Base-by-base conservation (phyloP, 805 yeast genomes). In the Saccharomyces mikatae region DNA sequence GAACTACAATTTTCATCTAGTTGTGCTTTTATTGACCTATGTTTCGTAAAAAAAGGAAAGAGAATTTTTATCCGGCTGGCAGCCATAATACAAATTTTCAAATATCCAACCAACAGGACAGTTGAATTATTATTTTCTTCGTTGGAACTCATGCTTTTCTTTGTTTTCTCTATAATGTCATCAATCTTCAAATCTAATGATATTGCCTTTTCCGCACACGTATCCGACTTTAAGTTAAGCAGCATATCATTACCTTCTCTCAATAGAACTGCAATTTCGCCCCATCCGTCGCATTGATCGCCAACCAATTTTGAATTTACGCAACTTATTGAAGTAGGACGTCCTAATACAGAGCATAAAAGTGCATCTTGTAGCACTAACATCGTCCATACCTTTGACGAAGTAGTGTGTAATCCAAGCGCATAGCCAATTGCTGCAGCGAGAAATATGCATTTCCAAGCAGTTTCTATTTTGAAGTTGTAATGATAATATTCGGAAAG, bases 391-490 rank as follows among this genome's bases (percentile, higher is more conserved):
- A 50, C 50, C 22, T 56, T 56, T 1, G 57, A 56, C 10, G 57
- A 28, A n/a, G 41, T 44, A 13, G 48, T 26, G 26, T 54, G 59
- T n/a, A 56, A 28, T 29, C 59, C 59, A 11, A 56, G 48, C 6
- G 59, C 57, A 46, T 56, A 56, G 2, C 54, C 55, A 3, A 56
- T 53, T 4, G 59, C 54, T 13, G 59, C 55, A 11, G 59, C 59
- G 1, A 52, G 52, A 48, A 50, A 54, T 6, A 48, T 56, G 14
- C 54, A 50, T 47, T 54, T 56, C 59, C 57, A 56, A 9, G 59
- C 59, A 6, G 55, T 41, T 47, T 56, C 59, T 22, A 56, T 52
- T 46, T 52, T 54, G 26, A 52, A 52, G 21, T 56, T 56, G 44
- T 32, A 54, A 31, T 56, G 59, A 26, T 56, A 56, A 26, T 56